Conservation (phyloP, 176 grass and related monocot species). For the Carex littledalei region DNA sequence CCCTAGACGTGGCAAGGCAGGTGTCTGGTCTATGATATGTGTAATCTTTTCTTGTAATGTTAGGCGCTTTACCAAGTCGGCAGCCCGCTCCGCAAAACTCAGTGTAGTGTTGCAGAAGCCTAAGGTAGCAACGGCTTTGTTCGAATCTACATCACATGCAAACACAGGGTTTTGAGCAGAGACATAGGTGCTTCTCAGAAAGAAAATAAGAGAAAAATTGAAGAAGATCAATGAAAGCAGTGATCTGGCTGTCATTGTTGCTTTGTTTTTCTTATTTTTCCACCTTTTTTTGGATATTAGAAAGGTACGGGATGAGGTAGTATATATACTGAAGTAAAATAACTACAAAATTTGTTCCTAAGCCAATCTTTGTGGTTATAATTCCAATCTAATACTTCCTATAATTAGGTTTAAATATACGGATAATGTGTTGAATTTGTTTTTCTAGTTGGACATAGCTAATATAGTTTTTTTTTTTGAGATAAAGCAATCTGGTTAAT, state of each 20-base stretch:
- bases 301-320: background rate
- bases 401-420: background rate
- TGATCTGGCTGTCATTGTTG: background rate
- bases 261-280: background rate
- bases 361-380: background rate
- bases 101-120: constrained; percentile 58
- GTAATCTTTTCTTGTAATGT: constrained; percentile 70
- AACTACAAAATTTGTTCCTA: background rate
- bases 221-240: background rate
- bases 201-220: background rate
- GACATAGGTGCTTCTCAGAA: background rate
- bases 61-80: constrained; percentile 46
- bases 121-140: constrained; percentile 27
- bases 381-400: background rate
- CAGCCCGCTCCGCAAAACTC: constrained; percentile 26
- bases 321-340: background rate
- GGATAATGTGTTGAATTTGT: background rate
- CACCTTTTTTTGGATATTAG: background rate
- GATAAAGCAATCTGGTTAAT: constrained; percentile 5
- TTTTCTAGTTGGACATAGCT: background rate
- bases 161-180: constrained; percentile 48
- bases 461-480: background rate
- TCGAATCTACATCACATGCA: constrained; percentile 60
- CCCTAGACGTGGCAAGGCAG: constrained; percentile 56
- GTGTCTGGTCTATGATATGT: constrained; percentile 56